Base-by-base conservation (phyloP, 2,329 filamentous ascomycete genomes). In the Penicillium sp. region DNA sequence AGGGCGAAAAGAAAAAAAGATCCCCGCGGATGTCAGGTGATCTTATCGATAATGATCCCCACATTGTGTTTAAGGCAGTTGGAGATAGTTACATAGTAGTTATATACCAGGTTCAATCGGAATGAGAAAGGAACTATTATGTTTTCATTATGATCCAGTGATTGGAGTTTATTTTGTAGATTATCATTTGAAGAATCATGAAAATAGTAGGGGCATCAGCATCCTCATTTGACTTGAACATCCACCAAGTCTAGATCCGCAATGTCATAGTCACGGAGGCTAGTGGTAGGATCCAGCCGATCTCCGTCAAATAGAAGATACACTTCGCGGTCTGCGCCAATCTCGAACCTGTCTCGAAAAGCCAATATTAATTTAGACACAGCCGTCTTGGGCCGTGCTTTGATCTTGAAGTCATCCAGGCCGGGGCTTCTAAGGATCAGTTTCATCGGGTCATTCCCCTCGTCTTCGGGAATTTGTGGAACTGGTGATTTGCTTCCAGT, bases 291-390 rank as follows among this genome's bases (percentile, higher is more conserved):
- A 10, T 81, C 75, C 17, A 93, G 66, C 31, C 69, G 67, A 34
- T 89, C 85, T 10, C 87, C 87, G 51, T 94, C 87, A 61, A 87
- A 89, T 49, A 74, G 70, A 8, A 94, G 66, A 25, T 73, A 71
- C 2, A 92, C 65, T 0, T 71, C 61, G 48, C 71, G 73, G 3
- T 74, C 71, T 1, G 65, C 56, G 0, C 66, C 61, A 12, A 89
- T 59, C 0, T 67, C 52, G 18, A 74, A 71, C 48, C 72, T 66
- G 25, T 68, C 67, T 34, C 77, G 74, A 58, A 84, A 90, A 3
- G 72, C 75, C 26, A 66, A 68, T 12, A 84, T 67, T 35, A 93
- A 70, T 36, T 75, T 78, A 20, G 71, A 72, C 15, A 88, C 71
- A 2, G 69, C 72, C 1, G 79, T 86, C 37, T 71, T 54, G 6